Percentiles rank a stretch among this genome's conserved stretches.
Evolutionary conservation across 139 green algal species (phyloP).

Genomic region (Medakamo hakoo): DNA sequence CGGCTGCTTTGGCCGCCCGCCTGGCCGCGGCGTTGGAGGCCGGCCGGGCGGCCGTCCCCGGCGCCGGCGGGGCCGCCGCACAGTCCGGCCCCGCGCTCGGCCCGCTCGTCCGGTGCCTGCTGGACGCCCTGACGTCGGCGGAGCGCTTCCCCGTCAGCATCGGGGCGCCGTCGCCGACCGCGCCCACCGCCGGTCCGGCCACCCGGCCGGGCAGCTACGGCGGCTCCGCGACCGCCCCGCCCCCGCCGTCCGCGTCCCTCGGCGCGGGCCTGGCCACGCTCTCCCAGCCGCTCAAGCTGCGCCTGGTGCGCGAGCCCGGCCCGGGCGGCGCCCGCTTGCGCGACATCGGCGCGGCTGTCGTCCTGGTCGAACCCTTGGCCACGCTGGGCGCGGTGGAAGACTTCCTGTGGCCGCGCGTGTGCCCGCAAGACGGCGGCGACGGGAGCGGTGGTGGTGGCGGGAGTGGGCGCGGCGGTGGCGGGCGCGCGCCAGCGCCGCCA

Average conservation of each 20-base stretch:
- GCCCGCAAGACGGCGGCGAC: slow-evolving; percentile 3
- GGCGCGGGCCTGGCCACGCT: slow-evolving; percentile 51
- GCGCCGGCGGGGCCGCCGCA: no score
- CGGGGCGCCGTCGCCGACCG: slow-evolving; percentile 4
- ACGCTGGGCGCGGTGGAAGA: slow-evolving; percentile 86
- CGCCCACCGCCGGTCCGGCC: not conserved
- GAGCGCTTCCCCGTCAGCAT: slow-evolving; percentile 69
- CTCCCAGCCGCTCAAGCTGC: slow-evolving; percentile 82
- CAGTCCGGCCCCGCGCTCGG: slow-evolving; percentile 26
- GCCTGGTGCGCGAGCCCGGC: slow-evolving; percentile 22
- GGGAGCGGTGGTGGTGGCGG: slow-evolving; percentile 5
- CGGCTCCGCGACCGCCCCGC: not conserved
- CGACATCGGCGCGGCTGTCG: slow-evolving; percentile 76
- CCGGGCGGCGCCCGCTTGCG: slow-evolving; percentile 21
- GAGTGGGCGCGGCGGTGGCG: slow-evolving; percentile 1
- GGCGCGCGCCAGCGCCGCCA: not conserved
- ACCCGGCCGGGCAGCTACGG: not conserved
- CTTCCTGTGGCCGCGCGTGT: slow-evolving; percentile 78
- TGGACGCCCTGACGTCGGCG: slow-evolving; percentile 41
- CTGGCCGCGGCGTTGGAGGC: not conserved
- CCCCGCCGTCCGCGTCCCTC: slow-evolving; percentile 22
- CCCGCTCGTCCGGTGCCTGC: slow-evolving; percentile 61
- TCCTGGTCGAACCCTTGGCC: slow-evolving; percentile 91
- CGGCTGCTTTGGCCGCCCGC: not conserved
- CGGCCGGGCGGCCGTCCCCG: slow-evolving; percentile 9